A percentile compares a stretch with the other conserved stretches of the same genome.
Evolutionary conservation across 2,329 filamentous ascomycete species (phyloP).

Genomic region (Ophiostoma novo-ulmi): DNA sequence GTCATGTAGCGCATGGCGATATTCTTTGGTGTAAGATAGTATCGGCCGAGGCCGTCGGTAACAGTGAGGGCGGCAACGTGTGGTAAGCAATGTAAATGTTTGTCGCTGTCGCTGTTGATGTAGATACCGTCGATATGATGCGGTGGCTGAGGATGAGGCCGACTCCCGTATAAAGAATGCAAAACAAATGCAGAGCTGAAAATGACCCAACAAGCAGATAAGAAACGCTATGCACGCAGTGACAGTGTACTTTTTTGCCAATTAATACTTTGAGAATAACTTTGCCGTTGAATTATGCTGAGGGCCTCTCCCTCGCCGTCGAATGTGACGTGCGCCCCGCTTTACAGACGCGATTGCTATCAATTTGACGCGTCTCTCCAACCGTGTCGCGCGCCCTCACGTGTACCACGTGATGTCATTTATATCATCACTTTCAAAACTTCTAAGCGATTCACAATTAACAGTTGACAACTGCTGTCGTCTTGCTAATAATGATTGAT

Average conservation of each 20-base stretch:
- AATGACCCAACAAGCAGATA: background rate
- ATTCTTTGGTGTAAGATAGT: constrained; percentile 1
- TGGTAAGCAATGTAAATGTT: background rate
- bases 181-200: background rate
- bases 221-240: background rate
- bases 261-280: background rate
- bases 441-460: background rate
- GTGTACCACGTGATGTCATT: constrained; percentile 23
- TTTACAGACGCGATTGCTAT: constrained; percentile 18
- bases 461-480: background rate
- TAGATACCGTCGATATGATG: background rate
- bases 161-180: background rate
- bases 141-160: background rate
- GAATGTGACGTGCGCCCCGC: constrained; percentile 19
- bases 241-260: background rate
- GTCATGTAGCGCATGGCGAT: constrained; percentile 24
- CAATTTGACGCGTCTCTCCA: constrained; percentile 18
- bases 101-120: background rate
- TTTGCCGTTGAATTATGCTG: background rate
- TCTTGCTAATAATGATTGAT: background rate
- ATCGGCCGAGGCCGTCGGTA: background rate
- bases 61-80: background rate
- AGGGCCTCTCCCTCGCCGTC: background rate
- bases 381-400: constrained; percentile 20
- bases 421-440: background rate